Evolutionary conservation across 148 eudicot genomes (phyloP), one percentile per base, ranked within the genome.

Genomic region (Heliosperma pusillum): DNA sequence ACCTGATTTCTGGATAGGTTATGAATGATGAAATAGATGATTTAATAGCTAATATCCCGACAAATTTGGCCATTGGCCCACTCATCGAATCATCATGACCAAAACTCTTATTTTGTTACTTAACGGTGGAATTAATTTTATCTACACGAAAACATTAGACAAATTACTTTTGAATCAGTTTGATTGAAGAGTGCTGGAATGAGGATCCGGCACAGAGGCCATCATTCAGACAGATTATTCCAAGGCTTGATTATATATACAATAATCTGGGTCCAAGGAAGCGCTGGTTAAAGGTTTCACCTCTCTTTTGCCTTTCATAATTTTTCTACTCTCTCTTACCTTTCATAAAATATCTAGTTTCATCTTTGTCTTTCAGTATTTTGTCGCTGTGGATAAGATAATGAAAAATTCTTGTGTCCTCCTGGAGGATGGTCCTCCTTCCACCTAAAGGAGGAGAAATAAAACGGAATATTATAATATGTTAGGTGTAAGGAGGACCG

Each of bases 151-250:
- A 47, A 17, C 29, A 47, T 47, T n/a, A 59, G 21, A 73, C 19
- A 12, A 53, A 8, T 33, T 29, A 40, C 29, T 68, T 57, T 85
- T 30, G 69, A 72, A 26, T 69, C 83, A 95, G 98, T 87, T 86
- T 95, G 80, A 89, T 95, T 78, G 96, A 88, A 81, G 87, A 84
- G 70, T 95, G 98, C 81, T 95, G 98, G 98, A 84, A 58, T 76
- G 97, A 88, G 80, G 79, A 86, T 72, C 90, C 98, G 65, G 81
- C 83, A 44, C 78, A 85, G 79, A 80, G 97, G 80, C 98, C 97
- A 24, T 89, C 92, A 27, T 95, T 95, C 71, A 88, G 88, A 81
- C 82, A 87, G 74, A 92, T 92, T 40, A 92, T 95, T 73, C 68
- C 72, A 59, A 85, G 77, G 78, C 83, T 94, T 80, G 96, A 92